Percentiles rank a stretch among this genome's conserved stretches.
These are phyloP conservation scores for Neurospora tetraspora DNA, from an alignment of 495 filamentous ascomycete species.

Conservation along the genomic window DNA sequence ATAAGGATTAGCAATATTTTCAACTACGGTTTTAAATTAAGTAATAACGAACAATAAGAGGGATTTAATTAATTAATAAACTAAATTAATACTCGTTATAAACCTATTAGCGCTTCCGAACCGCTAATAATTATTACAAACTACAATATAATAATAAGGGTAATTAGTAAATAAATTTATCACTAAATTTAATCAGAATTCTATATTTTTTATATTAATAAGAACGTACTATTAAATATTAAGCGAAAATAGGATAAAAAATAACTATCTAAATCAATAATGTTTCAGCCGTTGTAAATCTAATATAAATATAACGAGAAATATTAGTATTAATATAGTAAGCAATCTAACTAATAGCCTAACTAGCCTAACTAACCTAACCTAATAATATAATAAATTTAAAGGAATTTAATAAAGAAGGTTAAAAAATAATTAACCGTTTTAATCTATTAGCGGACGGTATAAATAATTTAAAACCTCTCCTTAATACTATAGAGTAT, in stretches of 20 bases:
- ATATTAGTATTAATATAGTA: not conserved
- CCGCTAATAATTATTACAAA: not conserved
- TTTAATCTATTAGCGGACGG: not conserved
- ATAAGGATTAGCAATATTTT: not conserved
- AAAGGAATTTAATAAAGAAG: not conserved
- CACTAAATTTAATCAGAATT: not conserved
- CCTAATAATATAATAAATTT: not conserved
- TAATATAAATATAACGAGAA: too few relatives aligned
- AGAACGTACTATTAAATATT: not conserved
- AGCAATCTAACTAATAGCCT: too few relatives aligned
- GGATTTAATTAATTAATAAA: slow-evolving; percentile 2
- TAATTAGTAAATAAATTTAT: not conserved
- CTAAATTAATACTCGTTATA: not conserved
- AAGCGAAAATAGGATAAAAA: not conserved
- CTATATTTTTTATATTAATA: not conserved
- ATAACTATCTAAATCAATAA: not conserved
- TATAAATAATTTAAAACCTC: not conserved
- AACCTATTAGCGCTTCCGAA: too few relatives aligned
- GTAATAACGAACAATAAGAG: not conserved
- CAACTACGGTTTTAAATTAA: not conserved
- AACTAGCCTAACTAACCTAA: not conserved
- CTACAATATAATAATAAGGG: not conserved
- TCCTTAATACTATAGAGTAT: not conserved
- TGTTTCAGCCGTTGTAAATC: not conserved
- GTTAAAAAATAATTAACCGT: not conserved